Percentiles rank a stretch among this genome's conserved stretches.
Evolutionary conservation across 108 stramenopile genomes (phyloP).

Genomic region (Epipyxis sp.): DNA sequence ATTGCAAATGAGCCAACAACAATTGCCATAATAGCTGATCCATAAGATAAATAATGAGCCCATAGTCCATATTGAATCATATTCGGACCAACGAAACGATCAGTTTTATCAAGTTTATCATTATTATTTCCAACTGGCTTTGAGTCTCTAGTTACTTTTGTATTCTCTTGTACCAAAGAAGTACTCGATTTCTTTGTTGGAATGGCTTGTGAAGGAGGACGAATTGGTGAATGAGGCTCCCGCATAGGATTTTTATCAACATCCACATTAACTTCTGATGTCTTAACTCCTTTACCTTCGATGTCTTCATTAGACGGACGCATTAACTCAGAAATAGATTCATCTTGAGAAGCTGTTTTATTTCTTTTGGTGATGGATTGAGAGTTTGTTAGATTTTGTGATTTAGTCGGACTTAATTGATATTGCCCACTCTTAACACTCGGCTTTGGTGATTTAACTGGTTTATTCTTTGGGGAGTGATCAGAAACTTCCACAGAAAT

Average conservation of each 20-base stretch:
- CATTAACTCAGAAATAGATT: not conserved
- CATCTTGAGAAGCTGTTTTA: not conserved
- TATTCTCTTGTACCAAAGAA: not conserved
- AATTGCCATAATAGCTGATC: not conserved
- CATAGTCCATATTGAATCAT: conserved; percentile 39
- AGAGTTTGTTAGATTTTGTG: no score
- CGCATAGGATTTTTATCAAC: not conserved
- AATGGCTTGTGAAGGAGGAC: not conserved
- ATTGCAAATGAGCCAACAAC: conserved; percentile 26
- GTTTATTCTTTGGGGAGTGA: no score
- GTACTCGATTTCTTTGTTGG: not conserved
- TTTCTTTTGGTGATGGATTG: not conserved
- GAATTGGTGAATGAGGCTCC: not conserved
- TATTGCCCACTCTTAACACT: no score
- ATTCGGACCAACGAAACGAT: not conserved
- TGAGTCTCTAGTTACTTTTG: not conserved
- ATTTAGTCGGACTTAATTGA: no score
- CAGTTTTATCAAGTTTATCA: no score
- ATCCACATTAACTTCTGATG: no score
- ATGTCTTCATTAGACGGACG: no score
- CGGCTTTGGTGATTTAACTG: no score
- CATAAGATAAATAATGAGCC: conserved; percentile 41
- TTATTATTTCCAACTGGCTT: not conserved
- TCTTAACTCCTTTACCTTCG: no score
- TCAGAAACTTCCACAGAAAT: not conserved